Base-by-base conservation (phyloP, 1,284 basidiomycete species). In the Moesziomyces sp. region DNA sequence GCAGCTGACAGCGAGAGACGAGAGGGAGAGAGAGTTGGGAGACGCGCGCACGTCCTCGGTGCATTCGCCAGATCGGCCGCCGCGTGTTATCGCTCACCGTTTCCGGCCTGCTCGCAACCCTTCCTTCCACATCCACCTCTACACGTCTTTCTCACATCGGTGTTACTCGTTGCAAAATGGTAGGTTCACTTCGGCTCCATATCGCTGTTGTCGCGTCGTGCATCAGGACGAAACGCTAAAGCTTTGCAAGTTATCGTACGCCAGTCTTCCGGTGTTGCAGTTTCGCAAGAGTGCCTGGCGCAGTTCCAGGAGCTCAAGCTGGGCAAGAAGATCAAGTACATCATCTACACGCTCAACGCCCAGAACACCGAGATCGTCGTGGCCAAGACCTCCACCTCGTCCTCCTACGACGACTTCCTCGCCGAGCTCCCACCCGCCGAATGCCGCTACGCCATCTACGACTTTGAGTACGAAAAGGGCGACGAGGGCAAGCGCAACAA, bases 381-480 rank as follows among this genome's bases (percentile, higher is more conserved):
- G 6, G 50, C 61, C n/a, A 81, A 82, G 67, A 76, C 67, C 28
- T 81, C 75, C 40, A 69, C 71, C 43, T 78, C 76, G 44, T 73
- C 85, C 64, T 83, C 89, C 62, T 98, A 93, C 85, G 92, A 95
- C 3, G 87, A 88, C 1, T 98, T 99, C 85, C 56, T 94, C 61
- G 83, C 58, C 0, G 89, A 92, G 80, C 88, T 99, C 49, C 94
- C 94, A 1, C 88, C 90, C 83, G 76, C 79, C 21, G 89, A 93
- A 80, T 93, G 92, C 84, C 88, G 92, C 85, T 99, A 91, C 90
- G 95, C 92, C 33, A 89, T 98, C 48, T 97, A 94, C 85, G 95
- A 98, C 86, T 91, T 96, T 72, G 90, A 93, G 83, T 98, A 88
- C 83, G 89, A 92, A 86, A 90, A 90, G 71, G 92, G 87, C 19